Percentiles rank a stretch among this genome's conserved stretches.
Conservation (phyloP, 73 alveolate genomes). For the Paramecium sonneborni region DNA sequence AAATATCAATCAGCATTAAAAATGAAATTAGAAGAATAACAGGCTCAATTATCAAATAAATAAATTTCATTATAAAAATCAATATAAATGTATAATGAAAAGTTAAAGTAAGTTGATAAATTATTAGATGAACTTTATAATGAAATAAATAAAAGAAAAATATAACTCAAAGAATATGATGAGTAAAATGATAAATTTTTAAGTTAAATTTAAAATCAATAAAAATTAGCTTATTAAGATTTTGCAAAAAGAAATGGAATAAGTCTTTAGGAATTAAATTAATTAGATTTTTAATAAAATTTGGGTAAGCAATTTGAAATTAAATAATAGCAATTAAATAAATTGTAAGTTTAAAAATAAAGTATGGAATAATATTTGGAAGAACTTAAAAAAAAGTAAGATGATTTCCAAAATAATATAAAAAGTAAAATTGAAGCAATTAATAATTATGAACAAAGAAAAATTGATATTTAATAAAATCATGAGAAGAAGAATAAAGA, state of each 20-base stretch:
- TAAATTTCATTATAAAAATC: neutral
- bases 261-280: neutral
- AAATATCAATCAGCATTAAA: slow-evolving; percentile 14
- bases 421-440: slow-evolving; percentile 57
- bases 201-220: neutral
- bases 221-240: neutral
- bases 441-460: slow-evolving; percentile 54
- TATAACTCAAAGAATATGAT: neutral
- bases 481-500: slow-evolving; percentile 65
- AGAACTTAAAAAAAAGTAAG: slow-evolving; percentile 76
- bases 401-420: slow-evolving; percentile 71
- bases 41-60: neutral
- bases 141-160: neutral
- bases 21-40: slow-evolving; percentile 18
- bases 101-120: neutral
- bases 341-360: neutral
- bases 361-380: slow-evolving; percentile 5
- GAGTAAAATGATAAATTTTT: neutral
- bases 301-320: neutral
- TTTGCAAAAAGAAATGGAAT: slow-evolving; percentile 6
- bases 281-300: neutral
- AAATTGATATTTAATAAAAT: slow-evolving; percentile 67
- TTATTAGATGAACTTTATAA: neutral
- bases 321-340: neutral
- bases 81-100: neutral